Evolutionary conservation across 768 basidiomycete genomes (phyloP).

Genomic region (Boletus sensibilis): DNA sequence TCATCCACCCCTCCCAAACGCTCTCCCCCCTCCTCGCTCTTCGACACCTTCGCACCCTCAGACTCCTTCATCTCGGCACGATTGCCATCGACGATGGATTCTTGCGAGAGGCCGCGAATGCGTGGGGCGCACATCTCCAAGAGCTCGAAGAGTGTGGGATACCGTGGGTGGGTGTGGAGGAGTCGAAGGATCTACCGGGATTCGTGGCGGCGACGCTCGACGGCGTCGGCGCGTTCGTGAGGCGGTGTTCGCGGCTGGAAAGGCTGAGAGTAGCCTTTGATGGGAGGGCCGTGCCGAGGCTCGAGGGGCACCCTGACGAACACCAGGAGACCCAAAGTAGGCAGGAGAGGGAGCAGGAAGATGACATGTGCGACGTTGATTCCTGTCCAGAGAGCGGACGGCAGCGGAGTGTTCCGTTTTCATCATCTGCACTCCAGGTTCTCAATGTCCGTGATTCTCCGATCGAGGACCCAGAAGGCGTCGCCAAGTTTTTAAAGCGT

Average conservation of each 20-base stretch:
- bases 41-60: conserved; percentile 18
- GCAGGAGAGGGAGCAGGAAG: not conserved
- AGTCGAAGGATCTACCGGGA: conserved; percentile 9
- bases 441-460: conserved; percentile 31
- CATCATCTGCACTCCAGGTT: conserved; percentile 16
- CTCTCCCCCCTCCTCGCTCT: conserved; percentile 26
- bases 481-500: conserved; percentile 26
- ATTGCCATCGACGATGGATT: conserved; percentile 30
- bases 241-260: conserved; percentile 18
- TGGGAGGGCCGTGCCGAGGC: conserved; percentile 9
- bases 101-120: conserved; percentile 24
- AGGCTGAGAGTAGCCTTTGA: conserved; percentile 27
- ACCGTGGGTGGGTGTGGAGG: conserved; percentile 26
- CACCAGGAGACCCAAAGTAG: not conserved
- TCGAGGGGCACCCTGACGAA: not conserved
- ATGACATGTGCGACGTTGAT: not conserved
- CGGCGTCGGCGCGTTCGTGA: conserved; percentile 22
- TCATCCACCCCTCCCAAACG: conserved; percentile 25
- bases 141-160: conserved; percentile 29
- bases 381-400: not conserved
- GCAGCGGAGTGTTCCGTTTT: not conserved
- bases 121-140: conserved; percentile 27
- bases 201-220: conserved; percentile 19
- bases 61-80: conserved; percentile 27
- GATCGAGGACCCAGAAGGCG: conserved; percentile 24